Evolutionary conservation across 2,329 filamentous ascomycete genomes (phyloP).

Genomic region (Ceratocystis cacaofunesta): DNA sequence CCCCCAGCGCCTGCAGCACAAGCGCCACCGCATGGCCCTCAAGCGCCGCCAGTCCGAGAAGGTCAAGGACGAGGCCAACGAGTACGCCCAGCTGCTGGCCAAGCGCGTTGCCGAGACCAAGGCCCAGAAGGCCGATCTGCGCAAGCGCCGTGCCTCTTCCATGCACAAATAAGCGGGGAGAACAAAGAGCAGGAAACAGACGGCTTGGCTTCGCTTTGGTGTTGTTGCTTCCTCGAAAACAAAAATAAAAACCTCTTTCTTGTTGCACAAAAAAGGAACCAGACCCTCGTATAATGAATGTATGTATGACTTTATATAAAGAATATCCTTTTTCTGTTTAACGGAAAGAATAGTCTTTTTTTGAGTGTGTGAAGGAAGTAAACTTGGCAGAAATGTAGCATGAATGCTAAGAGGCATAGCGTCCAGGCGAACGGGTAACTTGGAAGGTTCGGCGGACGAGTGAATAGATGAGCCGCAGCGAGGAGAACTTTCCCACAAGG

Average conservation of each 20-base stretch:
- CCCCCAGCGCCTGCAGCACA: constrained; percentile 99
- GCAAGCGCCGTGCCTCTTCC: constrained; percentile 94
- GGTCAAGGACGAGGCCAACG: constrained; percentile 96
- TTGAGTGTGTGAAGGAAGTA: not conserved
- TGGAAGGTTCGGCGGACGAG: too few species aligned
- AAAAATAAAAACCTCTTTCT: constrained; percentile 10
- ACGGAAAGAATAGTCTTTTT: too few species aligned
- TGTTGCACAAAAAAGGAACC: not conserved
- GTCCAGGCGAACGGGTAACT: too few species aligned
- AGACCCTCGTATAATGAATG: not conserved
- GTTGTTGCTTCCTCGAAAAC: constrained; percentile 4
- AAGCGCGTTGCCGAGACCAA: constrained; percentile 97
- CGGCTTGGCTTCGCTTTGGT: not conserved
- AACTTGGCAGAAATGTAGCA: not conserved
- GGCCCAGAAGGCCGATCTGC: constrained; percentile 78
- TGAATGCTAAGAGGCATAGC: too few species aligned
- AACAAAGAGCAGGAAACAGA: not conserved
- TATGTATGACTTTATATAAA: not conserved
- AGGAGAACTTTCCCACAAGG: too few species aligned
- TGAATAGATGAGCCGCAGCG: too few species aligned
- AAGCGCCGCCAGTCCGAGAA: constrained; percentile 97
- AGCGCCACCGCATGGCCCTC: constrained; percentile 93
- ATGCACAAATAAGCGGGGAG: constrained; percentile 62
- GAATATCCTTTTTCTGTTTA: not conserved
- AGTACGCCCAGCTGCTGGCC: constrained; percentile 91